Evolutionary conservation across 441 rosid species (phyloP).

Genomic region (Cnidoscolus chayamansa): DNA sequence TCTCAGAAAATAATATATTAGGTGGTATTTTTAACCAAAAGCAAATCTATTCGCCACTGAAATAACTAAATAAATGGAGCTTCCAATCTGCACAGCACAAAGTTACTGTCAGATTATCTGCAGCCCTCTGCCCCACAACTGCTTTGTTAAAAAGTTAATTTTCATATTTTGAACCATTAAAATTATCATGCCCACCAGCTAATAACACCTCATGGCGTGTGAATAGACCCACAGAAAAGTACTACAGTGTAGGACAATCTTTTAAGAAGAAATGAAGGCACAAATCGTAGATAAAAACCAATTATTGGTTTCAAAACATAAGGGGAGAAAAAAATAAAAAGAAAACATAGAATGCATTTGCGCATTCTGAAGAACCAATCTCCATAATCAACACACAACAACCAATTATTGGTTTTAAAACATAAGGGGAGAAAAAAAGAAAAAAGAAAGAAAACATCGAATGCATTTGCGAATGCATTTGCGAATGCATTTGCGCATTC

Average conservation of each 20-base stretch:
- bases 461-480: no score
- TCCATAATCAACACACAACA: no score
- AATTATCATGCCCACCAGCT: neutral
- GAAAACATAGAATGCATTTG: neutral
- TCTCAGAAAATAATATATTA: no score
- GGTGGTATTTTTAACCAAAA: no score
- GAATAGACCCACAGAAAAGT: neutral
- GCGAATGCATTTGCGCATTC: neutral
- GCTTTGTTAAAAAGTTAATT: neutral
- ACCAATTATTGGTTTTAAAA: neutral
- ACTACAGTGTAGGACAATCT: neutral
- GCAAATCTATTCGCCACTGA: no score
- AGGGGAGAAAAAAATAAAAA: neutral
- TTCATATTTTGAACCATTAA: neutral
- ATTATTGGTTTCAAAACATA: neutral
- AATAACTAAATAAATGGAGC: no score
- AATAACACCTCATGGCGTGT: neutral
- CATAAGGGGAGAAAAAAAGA: no score
- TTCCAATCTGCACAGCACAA: no score
- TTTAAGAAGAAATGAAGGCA: constrained; percentile 2
- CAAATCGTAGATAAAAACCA: neutral
- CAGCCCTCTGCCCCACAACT: neutral
- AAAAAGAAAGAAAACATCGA: neutral
- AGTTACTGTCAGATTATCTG: no score
- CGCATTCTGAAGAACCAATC: neutral